These are phyloP conservation scores for Aristolochia contorta DNA, from an alignment of 164 flowering plant genomes.

Conservation along the genomic window DNA sequence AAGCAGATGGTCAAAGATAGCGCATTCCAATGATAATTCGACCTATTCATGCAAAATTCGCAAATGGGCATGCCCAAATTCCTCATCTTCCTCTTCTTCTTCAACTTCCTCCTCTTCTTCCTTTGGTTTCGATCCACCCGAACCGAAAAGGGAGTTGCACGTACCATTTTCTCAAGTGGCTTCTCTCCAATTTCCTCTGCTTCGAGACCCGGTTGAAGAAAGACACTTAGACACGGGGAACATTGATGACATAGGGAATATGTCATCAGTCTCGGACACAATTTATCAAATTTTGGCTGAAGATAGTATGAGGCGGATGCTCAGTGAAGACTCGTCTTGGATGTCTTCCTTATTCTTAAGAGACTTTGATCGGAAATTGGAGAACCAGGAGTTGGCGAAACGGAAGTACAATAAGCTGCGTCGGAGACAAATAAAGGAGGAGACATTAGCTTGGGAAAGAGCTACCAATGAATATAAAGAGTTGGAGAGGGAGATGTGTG, in stretches of 20 bases:
- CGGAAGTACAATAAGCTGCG: conserved; percentile 43
- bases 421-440: conserved; percentile 71
- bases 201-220: conserved; percentile 30
- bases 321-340: conserved; percentile 74
- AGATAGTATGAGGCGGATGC: conserved; percentile 27
- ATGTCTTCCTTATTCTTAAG: conserved; percentile 27
- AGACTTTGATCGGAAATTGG: conserved; percentile 3
- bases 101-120: conserved; percentile 6
- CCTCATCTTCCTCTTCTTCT: neutral
- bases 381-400: conserved; percentile 25
- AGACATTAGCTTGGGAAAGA: conserved; percentile 86
- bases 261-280: conserved; percentile 9
- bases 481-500: conserved; percentile 68
- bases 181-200: conserved; percentile 23
- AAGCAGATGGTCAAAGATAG: neutral
- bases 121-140: conserved; percentile 5
- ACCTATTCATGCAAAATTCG: neutral
- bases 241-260: conserved; percentile 18
- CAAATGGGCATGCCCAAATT: neutral
- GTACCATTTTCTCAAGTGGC: conserved; percentile 9
- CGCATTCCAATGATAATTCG: neutral
- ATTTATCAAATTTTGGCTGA: conserved; percentile 3
- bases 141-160: neutral
- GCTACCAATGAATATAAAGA: conserved; percentile 71
- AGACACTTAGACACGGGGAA: conserved; percentile 11